Base-by-base conservation (phyloP, 352 stramenopile genomes). In the Phytophthora megakarya region DNA sequence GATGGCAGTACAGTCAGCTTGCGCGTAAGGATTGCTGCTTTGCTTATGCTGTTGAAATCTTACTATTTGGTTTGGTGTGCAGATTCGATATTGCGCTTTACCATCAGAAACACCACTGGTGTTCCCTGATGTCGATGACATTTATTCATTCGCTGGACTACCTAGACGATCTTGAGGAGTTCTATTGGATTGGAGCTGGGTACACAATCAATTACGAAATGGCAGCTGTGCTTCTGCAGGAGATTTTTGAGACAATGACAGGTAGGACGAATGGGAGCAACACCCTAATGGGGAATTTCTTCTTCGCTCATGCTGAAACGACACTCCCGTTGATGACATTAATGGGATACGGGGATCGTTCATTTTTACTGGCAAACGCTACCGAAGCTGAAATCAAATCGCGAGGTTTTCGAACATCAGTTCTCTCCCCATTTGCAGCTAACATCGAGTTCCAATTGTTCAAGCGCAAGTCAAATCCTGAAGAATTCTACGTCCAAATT, bases 131-230 rank as follows among this genome's bases (percentile, higher is more conserved):
- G 46, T 70, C 58, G 3, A 51, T 59, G 10, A 23, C 54, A 3
- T 64, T 80, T 1, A 50, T 78, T 12, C 28, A 54, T 37, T 61
- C 65, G 0, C 28, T 88, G 25, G 76, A 88, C 43, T 88, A 72
- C 23, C 18, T 76, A 8, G 70, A 76, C 25, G 76, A 88, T 18
- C 52, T 88, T 8, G 50, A 80, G 39, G 32, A 73, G 47, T 88
- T 80, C 35, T 88, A 86, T 52, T 66, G 73, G 33, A 70, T 75
- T 30, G 79, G 75, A 0, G 65, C 30, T 8, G 79, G 76, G 0
- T 85, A 80, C 51, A 47, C 62, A 21, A 79, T 88, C 45, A 83
- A 81, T 49, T 86, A 84, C 26, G 70, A 81, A 33, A 88, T 88
- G 61, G 59, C 79, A 2, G 43, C 72, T 1, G 48, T 80, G 9